These are phyloP conservation scores for Russula sp. DNA, from an alignment of 768 basidiomycete genomes.

Conservation along the genomic window DNA sequence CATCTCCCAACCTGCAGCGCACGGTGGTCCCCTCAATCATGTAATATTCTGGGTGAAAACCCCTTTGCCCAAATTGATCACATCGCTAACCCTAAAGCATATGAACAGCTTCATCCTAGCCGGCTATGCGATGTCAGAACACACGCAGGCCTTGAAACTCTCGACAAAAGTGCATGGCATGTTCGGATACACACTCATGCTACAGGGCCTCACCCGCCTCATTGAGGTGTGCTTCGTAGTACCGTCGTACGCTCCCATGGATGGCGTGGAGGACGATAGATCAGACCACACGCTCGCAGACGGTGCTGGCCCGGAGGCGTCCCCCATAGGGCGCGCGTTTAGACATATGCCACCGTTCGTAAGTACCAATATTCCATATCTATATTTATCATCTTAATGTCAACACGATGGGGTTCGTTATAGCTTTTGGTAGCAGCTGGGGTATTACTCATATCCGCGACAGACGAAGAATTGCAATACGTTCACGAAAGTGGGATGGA, in stretches of 20 bases:
- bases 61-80: conserved; percentile 7
- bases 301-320: conserved; percentile 35
- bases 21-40: conserved; percentile 80
- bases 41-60: conserved; percentile 43
- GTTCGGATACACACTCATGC: conserved; percentile 84
- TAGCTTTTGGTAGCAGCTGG: conserved; percentile 38
- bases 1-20: conserved; percentile 44
- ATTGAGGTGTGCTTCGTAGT: conserved; percentile 81
- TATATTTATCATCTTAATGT: conserved; percentile 39
- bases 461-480: conserved; percentile 82
- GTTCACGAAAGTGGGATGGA: conserved; percentile 76
- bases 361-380: conserved; percentile 39
- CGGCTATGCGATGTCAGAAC: conserved; percentile 92
- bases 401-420: conserved; percentile 42
- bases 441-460: conserved; percentile 87
- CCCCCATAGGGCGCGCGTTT: conserved; percentile 52
- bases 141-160: conserved; percentile 79
- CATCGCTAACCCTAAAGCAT: background rate
- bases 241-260: conserved; percentile 38
- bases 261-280: conserved; percentile 47
- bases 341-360: conserved; percentile 89
- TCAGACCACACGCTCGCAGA: conserved; percentile 70
- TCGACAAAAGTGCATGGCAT: conserved; percentile 82
- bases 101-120: conserved; percentile 72
- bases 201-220: conserved; percentile 75